Evolutionary conservation across 169 alveolate species (phyloP).

Genomic region (Cryptosporidium xiaoi): DNA sequence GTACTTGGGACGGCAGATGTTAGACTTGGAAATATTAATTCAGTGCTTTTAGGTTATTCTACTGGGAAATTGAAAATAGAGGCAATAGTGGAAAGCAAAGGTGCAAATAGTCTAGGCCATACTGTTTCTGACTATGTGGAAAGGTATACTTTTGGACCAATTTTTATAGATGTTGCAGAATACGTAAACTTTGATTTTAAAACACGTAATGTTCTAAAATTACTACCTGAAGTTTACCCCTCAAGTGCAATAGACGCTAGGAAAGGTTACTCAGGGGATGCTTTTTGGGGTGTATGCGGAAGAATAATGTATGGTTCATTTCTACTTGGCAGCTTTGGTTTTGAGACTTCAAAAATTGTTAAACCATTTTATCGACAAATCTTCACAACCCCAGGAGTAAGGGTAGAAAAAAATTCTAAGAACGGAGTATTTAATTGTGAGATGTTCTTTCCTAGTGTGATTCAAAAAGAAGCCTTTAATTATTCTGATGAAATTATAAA

Average conservation of each 20-base stretch:
- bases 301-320: slow-evolving; percentile 39
- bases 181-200: slow-evolving; percentile 22
- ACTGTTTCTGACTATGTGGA: slow-evolving; percentile 47
- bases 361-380: slow-evolving; percentile 59
- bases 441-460: not conserved
- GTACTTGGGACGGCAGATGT: slow-evolving; percentile 46
- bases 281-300: slow-evolving; percentile 46
- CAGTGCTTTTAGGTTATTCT: slow-evolving; percentile 32
- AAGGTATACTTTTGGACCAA: slow-evolving; percentile 68
- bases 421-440: slow-evolving; percentile 12
- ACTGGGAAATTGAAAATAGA: slow-evolving; percentile 39
- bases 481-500: not conserved
- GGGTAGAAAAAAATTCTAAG: not conserved
- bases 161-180: slow-evolving; percentile 39
- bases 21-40: slow-evolving; percentile 40
- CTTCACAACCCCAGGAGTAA: slow-evolving; percentile 6
- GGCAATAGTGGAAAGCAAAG: slow-evolving; percentile 9
- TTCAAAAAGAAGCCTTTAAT: not conserved
- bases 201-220: slow-evolving; percentile 32
- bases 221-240: slow-evolving; percentile 28
- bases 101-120: no score
- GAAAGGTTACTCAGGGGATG: slow-evolving; percentile 28
- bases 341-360: slow-evolving; percentile 37
- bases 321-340: slow-evolving; percentile 31
- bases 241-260: slow-evolving; percentile 41